A percentile compares a stretch with the other conserved stretches of the same genome.
Conservation (phyloP, 1,284 basidiomycete genomes). For the Tylopilus microsporus region DNA sequence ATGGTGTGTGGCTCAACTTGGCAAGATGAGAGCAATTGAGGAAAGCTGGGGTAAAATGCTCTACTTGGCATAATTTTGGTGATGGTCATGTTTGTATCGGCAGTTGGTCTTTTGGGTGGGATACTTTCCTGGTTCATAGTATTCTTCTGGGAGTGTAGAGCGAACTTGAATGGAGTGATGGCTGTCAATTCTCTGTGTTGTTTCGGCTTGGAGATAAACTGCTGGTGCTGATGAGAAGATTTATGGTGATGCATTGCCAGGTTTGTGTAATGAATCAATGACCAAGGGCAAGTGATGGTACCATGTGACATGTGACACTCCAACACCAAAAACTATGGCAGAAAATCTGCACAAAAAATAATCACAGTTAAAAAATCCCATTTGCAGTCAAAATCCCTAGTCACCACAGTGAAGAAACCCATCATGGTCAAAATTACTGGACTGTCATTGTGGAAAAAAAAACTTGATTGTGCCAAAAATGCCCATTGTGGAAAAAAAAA, state of each 20-base stretch:
- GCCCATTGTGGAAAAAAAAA: too few relatives aligned
- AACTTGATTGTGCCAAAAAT: too few relatives aligned
- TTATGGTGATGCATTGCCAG: neutral
- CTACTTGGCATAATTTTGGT: slow-evolving; percentile 6
- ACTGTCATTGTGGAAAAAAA: too few relatives aligned
- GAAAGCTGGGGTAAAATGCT: slow-evolving; percentile 8
- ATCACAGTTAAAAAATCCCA: too few relatives aligned
- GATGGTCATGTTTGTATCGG: slow-evolving; percentile 4
- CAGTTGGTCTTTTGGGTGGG: slow-evolving; percentile 8
- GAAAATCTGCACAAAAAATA: too few relatives aligned
- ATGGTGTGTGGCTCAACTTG: slow-evolving; percentile 12
- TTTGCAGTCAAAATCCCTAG: too few relatives aligned
- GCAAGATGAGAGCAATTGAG: slow-evolving; percentile 12
- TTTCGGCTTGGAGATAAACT: neutral
- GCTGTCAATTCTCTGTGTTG: neutral
- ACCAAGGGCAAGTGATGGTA: neutral
- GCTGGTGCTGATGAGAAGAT: neutral
- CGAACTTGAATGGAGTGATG: slow-evolving; percentile 24
- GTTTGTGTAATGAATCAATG: neutral
- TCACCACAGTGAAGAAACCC: too few relatives aligned
- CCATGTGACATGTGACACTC: too few relatives aligned
- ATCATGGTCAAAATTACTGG: too few relatives aligned
- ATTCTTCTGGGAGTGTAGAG: slow-evolving; percentile 12
- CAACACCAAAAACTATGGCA: too few relatives aligned
- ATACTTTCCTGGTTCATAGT: slow-evolving; percentile 7